Conservation (phyloP, 805 yeast genomes). For the Candida dajiaensis region DNA sequence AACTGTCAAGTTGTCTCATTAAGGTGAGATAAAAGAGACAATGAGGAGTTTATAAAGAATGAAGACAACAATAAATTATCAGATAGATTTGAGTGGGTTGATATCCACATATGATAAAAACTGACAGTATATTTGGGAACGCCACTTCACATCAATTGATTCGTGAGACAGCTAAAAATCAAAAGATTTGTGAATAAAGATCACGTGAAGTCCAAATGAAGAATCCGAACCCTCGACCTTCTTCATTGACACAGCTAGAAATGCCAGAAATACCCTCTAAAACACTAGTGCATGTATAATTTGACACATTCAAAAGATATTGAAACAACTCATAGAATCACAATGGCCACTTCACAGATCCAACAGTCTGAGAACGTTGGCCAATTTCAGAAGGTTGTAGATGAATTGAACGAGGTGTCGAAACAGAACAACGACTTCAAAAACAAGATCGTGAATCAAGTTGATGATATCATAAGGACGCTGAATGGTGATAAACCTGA, state of each 20-base stretch:
- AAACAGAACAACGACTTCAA: conserved; percentile 6
- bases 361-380: conserved; percentile 22
- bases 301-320: neutral
- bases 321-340: neutral
- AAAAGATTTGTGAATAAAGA: no score
- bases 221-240: neutral
- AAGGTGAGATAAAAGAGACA: no score
- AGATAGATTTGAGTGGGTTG: no score
- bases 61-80: no score
- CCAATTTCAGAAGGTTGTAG: conserved; percentile 12
- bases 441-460: conserved; percentile 9
- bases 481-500: conserved; percentile 11
- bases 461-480: conserved; percentile 14
- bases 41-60: no score
- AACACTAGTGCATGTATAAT: no score
- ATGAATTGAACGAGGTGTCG: conserved; percentile 6
- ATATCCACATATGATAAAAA: no score
- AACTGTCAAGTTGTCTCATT: neutral
- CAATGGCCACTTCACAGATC: neutral
- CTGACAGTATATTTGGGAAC: no score
- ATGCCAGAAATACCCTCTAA: no score
- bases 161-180: no score
- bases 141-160: no score
- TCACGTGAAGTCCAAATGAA: neutral
- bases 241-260: neutral